phyloP scores from a whole-genome alignment of 768 basidiomycete species.

The Boletus coccyginus region DNA sequence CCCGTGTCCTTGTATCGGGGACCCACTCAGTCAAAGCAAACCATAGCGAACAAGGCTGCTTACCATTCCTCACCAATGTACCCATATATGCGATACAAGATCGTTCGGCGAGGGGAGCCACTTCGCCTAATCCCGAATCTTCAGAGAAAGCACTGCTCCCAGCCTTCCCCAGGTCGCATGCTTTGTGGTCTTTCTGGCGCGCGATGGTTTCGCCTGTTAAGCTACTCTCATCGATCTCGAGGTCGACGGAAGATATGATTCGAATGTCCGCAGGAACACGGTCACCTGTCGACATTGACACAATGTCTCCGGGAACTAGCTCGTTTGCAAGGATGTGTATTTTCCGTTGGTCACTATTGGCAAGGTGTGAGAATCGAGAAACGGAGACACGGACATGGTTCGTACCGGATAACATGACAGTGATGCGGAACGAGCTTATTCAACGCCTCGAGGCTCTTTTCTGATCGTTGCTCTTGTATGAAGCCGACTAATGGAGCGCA shows the following conservation, averaged over 20 bases:
- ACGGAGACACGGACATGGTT: background rate
- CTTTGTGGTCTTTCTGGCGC: constrained; percentile 60
- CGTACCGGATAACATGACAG: constrained; percentile 79
- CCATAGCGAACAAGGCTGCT: constrained; percentile 7
- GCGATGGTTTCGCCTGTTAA: constrained; percentile 91
- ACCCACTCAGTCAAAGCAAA: constrained; percentile 1
- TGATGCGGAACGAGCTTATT: constrained; percentile 98
- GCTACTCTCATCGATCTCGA: constrained; percentile 95
- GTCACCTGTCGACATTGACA: constrained; percentile 87
- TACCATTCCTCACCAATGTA: constrained; percentile 87
- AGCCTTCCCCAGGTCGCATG: constrained; percentile 47
- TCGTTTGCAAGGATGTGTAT: constrained; percentile 91
- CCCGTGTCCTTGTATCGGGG: constrained; percentile 59
- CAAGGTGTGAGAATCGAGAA: background rate
- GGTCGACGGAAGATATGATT: constrained; percentile 72
- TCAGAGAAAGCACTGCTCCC: constrained; percentile 4
- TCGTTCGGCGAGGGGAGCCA: constrained; percentile 74
- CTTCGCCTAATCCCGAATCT: constrained; percentile 36
- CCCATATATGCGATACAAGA: constrained; percentile 94
- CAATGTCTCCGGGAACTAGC: constrained; percentile 93
- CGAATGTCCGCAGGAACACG: constrained; percentile 93
- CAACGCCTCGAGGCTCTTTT: constrained; percentile 90
- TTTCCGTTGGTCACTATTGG: constrained; percentile 47
- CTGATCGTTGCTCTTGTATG: constrained; percentile 92
- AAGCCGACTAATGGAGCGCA: constrained; percentile 65